These are phyloP conservation scores for Arabis alpina DNA, from an alignment of 345 rosid species.

Conservation along the genomic window DNA sequence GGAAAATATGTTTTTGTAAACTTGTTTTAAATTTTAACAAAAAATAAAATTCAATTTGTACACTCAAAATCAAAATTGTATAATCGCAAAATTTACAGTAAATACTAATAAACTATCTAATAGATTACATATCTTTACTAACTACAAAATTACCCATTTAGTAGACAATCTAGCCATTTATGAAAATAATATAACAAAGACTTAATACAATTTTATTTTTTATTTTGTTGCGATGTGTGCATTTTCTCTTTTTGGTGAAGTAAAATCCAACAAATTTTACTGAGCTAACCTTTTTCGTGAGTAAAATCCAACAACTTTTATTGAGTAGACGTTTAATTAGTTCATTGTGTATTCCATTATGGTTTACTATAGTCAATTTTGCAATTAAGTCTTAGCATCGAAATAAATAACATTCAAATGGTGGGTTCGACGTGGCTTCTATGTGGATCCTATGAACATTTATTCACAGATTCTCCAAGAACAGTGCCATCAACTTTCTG, in stretches of 20 bases:
- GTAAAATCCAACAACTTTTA: background rate
- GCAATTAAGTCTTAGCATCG: constrained; percentile 12
- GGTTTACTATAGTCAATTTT: constrained; percentile 22
- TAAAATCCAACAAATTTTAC: background rate
- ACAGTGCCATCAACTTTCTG: background rate
- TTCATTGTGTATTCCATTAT: constrained; percentile 37
- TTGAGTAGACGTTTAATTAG: constrained; percentile 7
- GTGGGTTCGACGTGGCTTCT: constrained; percentile 35
- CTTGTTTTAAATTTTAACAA: too few species aligned
- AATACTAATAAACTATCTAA: too few species aligned
- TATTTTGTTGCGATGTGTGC: background rate
- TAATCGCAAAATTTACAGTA: too few species aligned
- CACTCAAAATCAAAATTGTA: too few species aligned
- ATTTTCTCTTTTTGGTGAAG: background rate
- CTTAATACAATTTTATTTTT: background rate
- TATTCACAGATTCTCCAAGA: constrained; percentile 6
- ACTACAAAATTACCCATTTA: too few species aligned
- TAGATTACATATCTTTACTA: too few species aligned
- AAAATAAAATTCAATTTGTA: too few species aligned
- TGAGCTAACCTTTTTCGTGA: background rate
- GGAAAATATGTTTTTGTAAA: too few species aligned
- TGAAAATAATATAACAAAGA: too few species aligned
- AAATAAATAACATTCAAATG: constrained; percentile 6
- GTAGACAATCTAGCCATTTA: too few species aligned
- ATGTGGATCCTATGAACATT: background rate